Evolutionary conservation across 2,329 filamentous ascomycete genomes (phyloP).

Genomic region (Scytalidium sp.): DNA sequence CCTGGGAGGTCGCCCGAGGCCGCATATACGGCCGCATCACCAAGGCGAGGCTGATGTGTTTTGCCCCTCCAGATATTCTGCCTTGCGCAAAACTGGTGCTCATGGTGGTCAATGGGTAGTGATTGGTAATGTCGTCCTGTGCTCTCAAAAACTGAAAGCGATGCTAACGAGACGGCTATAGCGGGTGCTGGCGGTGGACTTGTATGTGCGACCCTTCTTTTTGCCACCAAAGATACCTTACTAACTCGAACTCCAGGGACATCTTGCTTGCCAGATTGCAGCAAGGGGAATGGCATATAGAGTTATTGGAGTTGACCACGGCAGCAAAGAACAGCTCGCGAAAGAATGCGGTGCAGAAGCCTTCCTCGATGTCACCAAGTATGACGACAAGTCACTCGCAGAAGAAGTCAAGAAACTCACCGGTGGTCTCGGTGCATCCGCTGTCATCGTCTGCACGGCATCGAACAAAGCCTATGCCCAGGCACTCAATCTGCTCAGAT

Average conservation of each 20-base stretch:
- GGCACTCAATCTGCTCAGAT: slow-evolving; percentile 42
- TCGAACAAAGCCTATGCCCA: slow-evolving; percentile 49
- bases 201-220: slow-evolving; percentile 14
- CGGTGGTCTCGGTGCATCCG: slow-evolving; percentile 56
- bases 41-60: slow-evolving; percentile 19
- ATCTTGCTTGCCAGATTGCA: slow-evolving; percentile 60
- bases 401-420: slow-evolving; percentile 55
- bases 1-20: slow-evolving; percentile 6
- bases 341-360: slow-evolving; percentile 61
- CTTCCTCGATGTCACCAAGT: slow-evolving; percentile 60
- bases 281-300: slow-evolving; percentile 58
- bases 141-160: neutral
- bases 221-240: slow-evolving; percentile 4
- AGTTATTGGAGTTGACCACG: slow-evolving; percentile 64
- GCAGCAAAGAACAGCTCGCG: slow-evolving; percentile 56
- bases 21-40: slow-evolving; percentile 20
- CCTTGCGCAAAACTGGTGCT: slow-evolving; percentile 58
- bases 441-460: slow-evolving; percentile 54
- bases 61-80: slow-evolving; percentile 45
- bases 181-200: slow-evolving; percentile 60
- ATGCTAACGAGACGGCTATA: slow-evolving; percentile 6
- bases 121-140: slow-evolving; percentile 29
- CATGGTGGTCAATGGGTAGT: slow-evolving; percentile 42
- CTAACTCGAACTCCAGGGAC: slow-evolving; percentile 39
- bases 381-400: slow-evolving; percentile 44